Conservation (phyloP, 2,329 filamentous ascomycete species). For the Nemania abortiva region DNA sequence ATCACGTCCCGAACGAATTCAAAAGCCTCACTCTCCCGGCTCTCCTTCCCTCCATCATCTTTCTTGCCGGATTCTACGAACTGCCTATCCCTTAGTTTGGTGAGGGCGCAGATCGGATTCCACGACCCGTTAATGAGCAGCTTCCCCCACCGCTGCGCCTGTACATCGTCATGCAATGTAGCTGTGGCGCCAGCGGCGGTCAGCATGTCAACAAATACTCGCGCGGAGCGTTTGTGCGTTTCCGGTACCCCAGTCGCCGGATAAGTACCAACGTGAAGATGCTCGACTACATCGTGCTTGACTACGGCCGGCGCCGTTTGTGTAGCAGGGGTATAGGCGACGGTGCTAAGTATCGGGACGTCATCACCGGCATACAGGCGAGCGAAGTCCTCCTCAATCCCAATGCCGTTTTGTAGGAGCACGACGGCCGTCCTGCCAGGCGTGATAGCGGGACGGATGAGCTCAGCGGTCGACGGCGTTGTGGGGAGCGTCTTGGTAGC, state of each 20-base stretch:
- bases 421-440: conserved; percentile 59
- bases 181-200: conserved; percentile 57
- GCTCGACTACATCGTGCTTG: conserved; percentile 60
- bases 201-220: conserved; percentile 58
- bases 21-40: conserved; percentile 39
- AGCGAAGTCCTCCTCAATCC: conserved; percentile 64
- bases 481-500: conserved; percentile 47
- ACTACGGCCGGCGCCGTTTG: conserved; percentile 61
- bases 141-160: conserved; percentile 66
- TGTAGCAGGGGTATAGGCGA: conserved; percentile 65
- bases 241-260: conserved; percentile 51
- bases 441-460: conserved; percentile 48
- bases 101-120: conserved; percentile 68
- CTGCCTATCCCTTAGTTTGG: conserved; percentile 59
- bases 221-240: conserved; percentile 49
- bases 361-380: conserved; percentile 59
- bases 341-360: conserved; percentile 62
- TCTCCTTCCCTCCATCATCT: neutral
- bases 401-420: conserved; percentile 70
- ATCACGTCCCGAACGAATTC: conserved; percentile 51
- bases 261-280: conserved; percentile 63
- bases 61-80: conserved; percentile 53
- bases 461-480: conserved; percentile 44
- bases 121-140: conserved; percentile 66
- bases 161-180: conserved; percentile 61